These are phyloP conservation scores for Calonectria multiphialidica DNA, from an alignment of 2,329 filamentous ascomycete genomes.

Conservation along the genomic window DNA sequence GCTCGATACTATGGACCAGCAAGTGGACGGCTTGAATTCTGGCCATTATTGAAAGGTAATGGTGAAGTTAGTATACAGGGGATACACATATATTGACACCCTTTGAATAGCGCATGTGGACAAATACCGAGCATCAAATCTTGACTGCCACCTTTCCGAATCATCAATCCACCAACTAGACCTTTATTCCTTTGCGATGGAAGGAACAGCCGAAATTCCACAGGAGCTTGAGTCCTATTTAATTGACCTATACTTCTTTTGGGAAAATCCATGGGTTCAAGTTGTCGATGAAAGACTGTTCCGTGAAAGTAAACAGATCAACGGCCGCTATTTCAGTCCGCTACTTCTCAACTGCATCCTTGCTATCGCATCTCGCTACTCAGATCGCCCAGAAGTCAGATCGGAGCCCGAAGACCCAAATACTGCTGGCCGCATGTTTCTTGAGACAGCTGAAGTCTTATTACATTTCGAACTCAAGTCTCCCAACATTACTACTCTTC, in stretches of 20 bases:
- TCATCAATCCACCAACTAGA: background rate
- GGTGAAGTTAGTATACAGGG: background rate
- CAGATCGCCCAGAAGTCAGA: slow-evolving; percentile 46
- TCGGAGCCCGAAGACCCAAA: slow-evolving; percentile 46
- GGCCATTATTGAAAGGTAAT: slow-evolving; percentile 4
- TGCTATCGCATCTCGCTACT: slow-evolving; percentile 49
- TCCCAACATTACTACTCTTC: slow-evolving; percentile 52
- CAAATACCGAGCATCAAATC: background rate
- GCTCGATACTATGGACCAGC: slow-evolving; percentile 51
- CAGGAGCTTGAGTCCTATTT: slow-evolving; percentile 30
- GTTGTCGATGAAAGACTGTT: slow-evolving; percentile 51
- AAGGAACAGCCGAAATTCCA: slow-evolving; percentile 37
- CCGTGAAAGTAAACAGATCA: slow-evolving; percentile 41
- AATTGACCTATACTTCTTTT: slow-evolving; percentile 52
- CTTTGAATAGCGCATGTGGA: background rate
- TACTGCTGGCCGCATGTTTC: slow-evolving; percentile 48
- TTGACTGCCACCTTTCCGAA: background rate
- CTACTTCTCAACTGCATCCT: slow-evolving; percentile 50
- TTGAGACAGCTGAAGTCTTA: slow-evolving; percentile 43
- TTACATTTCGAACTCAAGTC: slow-evolving; percentile 37
- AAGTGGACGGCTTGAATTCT: slow-evolving; percentile 50
- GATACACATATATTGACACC: background rate
- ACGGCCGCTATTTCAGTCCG: slow-evolving; percentile 47
- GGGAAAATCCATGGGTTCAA: slow-evolving; percentile 53
- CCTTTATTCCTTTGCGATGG: background rate